Evolutionary conservation across 768 basidiomycete genomes (phyloP).

Genomic region (Psilocybe azurescens): DNA sequence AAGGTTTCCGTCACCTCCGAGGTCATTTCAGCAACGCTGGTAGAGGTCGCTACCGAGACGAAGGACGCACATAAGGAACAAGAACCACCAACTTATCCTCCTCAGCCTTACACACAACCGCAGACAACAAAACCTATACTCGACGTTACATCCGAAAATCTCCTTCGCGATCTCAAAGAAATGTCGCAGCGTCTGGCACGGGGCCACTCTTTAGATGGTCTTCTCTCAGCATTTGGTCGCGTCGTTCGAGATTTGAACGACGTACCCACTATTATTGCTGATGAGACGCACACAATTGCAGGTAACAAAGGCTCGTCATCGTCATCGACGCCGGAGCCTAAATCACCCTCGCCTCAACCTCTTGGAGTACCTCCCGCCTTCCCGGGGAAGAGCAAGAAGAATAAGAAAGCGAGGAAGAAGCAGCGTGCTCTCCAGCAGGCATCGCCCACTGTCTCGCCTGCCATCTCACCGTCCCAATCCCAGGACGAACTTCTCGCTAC

Average conservation of each 20-base stretch:
- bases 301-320: constrained; percentile 12
- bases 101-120: constrained; percentile 18
- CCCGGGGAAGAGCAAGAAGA: constrained; percentile 7
- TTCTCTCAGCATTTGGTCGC: constrained; percentile 28
- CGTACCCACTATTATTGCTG: constrained; percentile 17
- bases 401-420: constrained; percentile 19
- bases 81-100: constrained; percentile 22
- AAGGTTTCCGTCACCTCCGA: constrained; percentile 26
- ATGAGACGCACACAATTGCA: constrained; percentile 16
- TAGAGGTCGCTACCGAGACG: constrained; percentile 13
- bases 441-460: background rate
- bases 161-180: constrained; percentile 35
- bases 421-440: background rate
- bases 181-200: constrained; percentile 40
- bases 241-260: constrained; percentile 24
- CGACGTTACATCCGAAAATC: constrained; percentile 15
- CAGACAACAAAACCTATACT: constrained; percentile 11
- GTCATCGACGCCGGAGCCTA: constrained; percentile 1
- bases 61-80: constrained; percentile 12
- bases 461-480: background rate
- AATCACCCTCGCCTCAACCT: background rate
- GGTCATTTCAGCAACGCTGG: constrained; percentile 11
- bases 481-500: background rate
- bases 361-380: background rate
- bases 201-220: constrained; percentile 35